Evolutionary conservation across 2,329 filamentous ascomycete genomes (phyloP).

Genomic region (Mycosphaerella sp.): DNA sequence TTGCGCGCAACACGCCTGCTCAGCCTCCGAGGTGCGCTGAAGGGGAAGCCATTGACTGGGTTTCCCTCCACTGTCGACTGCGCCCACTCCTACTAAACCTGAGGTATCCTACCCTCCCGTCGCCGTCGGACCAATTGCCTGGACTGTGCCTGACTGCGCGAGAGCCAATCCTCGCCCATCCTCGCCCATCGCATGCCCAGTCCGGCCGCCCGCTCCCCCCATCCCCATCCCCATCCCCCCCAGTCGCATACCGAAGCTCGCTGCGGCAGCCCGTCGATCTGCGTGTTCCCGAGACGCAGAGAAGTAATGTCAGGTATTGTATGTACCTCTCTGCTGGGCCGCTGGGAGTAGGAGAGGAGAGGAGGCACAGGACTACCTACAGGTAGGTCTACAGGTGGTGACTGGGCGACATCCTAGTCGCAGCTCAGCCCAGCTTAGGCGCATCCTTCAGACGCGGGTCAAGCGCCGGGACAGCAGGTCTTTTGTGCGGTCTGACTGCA

Average conservation of each 20-base stretch:
- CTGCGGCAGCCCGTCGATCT: too few species aligned
- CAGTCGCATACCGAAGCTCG: too few species aligned
- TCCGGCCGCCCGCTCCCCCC: too few species aligned
- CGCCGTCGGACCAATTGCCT: not conserved
- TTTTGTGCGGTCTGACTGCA: not conserved
- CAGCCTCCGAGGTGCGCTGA: not conserved
- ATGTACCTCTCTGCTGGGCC: too few species aligned
- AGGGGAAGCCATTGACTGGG: not conserved
- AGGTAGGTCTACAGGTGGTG: too few species aligned
- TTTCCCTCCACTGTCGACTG: not conserved
- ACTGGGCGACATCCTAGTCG: not conserved
- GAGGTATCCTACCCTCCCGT: too few species aligned
- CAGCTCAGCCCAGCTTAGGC: not conserved
- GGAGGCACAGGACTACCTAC: too few species aligned
- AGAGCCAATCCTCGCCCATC: not conserved
- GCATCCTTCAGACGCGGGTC: conserved; percentile 7
- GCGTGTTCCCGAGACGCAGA: too few species aligned
- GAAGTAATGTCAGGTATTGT: too few species aligned
- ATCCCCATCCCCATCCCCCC: too few species aligned
- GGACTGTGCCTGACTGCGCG: not conserved
- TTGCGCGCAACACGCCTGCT: not conserved
- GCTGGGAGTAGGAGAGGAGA: too few species aligned
- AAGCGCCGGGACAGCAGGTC: conserved; percentile 4
- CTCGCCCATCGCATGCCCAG: too few species aligned
- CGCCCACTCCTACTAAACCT: not conserved